phyloP scores from a whole-genome alignment of 495 filamentous ascomycete species.

The Penicillium ucsense region DNA sequence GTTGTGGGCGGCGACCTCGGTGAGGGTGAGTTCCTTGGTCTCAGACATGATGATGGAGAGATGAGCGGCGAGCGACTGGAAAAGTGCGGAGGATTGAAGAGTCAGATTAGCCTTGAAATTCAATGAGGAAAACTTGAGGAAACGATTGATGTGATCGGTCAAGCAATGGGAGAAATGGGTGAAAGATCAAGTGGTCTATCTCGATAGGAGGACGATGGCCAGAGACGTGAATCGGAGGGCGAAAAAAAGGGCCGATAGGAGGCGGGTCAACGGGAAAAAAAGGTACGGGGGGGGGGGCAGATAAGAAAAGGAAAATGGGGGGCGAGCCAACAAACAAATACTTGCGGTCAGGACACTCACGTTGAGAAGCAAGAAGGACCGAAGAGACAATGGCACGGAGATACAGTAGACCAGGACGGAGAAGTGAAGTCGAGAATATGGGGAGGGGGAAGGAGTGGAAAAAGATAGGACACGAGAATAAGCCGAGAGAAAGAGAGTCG shows the following conservation, averaged over 20 bases:
- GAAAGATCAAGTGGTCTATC: neutral
- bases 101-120: too few species aligned
- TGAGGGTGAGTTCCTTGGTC: conserved; percentile 65
- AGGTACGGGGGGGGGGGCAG: neutral
- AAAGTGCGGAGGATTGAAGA: too few species aligned
- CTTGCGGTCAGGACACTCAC: neutral
- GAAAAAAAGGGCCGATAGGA: conserved; percentile 1
- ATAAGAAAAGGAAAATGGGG: neutral
- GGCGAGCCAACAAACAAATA: too few species aligned
- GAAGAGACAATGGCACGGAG: conserved; percentile 1
- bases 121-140: too few species aligned
- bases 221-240: neutral
- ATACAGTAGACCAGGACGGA: neutral
- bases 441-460: conserved; percentile 4
- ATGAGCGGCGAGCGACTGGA: too few species aligned
- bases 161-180: too few species aligned
- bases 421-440: conserved; percentile 1
- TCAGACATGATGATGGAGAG: conserved; percentile 48
- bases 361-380: conserved; percentile 3
- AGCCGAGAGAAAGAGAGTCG: too few species aligned
- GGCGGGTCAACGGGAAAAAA: neutral
- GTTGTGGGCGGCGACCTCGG: conserved; percentile 78
- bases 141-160: too few species aligned
- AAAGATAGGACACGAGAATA: conserved; percentile 3
- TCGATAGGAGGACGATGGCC: neutral